Evolutionary conservation across 2,329 filamentous ascomycete species (phyloP), one percentile per base, ranked within the genome.

Genomic region (Monosporascus sp.): DNA sequence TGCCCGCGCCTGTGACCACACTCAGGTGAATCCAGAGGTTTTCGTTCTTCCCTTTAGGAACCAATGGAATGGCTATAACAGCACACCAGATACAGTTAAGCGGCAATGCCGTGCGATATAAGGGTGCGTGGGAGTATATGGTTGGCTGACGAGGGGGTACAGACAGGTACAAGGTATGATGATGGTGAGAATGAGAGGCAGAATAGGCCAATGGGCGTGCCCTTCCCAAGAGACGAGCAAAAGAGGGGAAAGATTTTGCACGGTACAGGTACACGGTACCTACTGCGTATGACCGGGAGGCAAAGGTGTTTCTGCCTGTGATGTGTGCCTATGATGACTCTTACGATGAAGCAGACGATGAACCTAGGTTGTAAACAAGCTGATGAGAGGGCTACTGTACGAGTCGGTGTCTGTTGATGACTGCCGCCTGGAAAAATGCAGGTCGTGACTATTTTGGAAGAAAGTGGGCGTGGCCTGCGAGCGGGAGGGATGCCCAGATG

Each of bases 101-200:
- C 60, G 51, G 59, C 63, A 65, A 64, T 62, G 65, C 62, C 62
- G 57, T 66, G 59, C 58, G 52, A 57, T 55, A 35, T 57, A 57
- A 57, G 51, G 51, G 60, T 61, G 64, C 61, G 65, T 68, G 63
- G 62, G 66, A 60, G 56, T 45, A 48, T 60, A 47, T 68, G 59
- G 65, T 62, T 68, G 65, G 65, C 55, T 55, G 52, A 28, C 37
- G 18, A 26, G 43, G 43, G 43, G 43, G 24, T 26, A n/a, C 26
- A 7, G 17, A 46, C 14, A 26, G 17, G 41, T 18, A 28, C 14
- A 35, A 35, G 31, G 43, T 18, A 28, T 20, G 22, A 20, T 20
- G 17, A 3, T 22, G 40, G 2, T 24, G 22, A 14, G 20, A 11
- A 24, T 5, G 31, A 9, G 11, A 14, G 28, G 9, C 8, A 6